Base-by-base conservation (phyloP, 2,329 filamentous ascomycete species). In the Capronia coronata region DNA sequence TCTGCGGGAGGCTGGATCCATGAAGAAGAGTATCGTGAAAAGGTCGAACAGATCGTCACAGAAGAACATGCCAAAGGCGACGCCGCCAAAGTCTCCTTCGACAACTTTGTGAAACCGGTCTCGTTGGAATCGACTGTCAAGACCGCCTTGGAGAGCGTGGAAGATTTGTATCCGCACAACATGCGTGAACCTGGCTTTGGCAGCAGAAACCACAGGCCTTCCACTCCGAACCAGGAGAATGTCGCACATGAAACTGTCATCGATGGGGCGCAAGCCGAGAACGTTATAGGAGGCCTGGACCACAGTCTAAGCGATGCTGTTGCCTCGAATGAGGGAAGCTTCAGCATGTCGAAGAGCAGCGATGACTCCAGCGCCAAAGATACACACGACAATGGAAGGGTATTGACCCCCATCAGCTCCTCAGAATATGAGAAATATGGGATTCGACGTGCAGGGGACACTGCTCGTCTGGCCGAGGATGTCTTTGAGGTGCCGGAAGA, bases 1-100 rank as follows among this genome's bases (percentile, higher is more conserved):
- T 77, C 83, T 32, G 75, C 80, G n/a, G 80, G 82, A n/a, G 83
- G 82, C 0, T 98, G 93, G 91, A 84, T 96, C 48, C 90, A 96
- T 59, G 91, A 97, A 64, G 82, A 87, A 40, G 90, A 95, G 62
- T 91, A 84, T 62, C 74, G 80, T 25, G 72, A 82, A 37, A 75
- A 85, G 59, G 71, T 94, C 1, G 67, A 72, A 23, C 70, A 77
- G 21, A 72, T 94, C 19, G 78, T 86, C 7, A 64, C 69, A 1
- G 74, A 83, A 19, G 89, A 96, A 64, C 76, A 72, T 52, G 67
- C 67, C 3, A 71, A 75, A 30, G 68, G 67, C 21, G 65, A 71
- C 19, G 71, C 65, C 13, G 61, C 65, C 4, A 64, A 71, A 8
- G 55, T 78, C 10, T 74, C 71, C 0, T 90, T 91, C 59, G 79